Percentiles rank a stretch among this genome's conserved stretches.
These are phyloP conservation scores for Syzygium syzygioides DNA, from an alignment of 441 rosid genomes.

Conservation along the genomic window DNA sequence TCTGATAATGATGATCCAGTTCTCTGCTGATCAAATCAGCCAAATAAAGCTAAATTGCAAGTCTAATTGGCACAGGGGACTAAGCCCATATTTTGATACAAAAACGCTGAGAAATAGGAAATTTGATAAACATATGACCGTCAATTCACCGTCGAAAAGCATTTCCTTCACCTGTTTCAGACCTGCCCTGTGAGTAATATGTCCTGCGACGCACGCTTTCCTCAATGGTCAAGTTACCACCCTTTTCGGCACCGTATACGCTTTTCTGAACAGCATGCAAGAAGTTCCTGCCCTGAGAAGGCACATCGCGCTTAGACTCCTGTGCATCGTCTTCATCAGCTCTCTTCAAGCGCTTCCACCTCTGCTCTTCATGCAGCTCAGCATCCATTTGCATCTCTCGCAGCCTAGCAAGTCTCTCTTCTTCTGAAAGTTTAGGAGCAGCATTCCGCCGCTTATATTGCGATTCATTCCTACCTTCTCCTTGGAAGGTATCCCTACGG, in stretches of 20 bases:
- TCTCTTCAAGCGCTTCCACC: conserved; percentile 82
- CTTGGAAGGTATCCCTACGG: neutral
- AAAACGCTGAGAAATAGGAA: neutral
- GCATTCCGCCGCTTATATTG: conserved; percentile 29
- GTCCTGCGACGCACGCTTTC: conserved; percentile 87
- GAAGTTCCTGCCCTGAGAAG: conserved; percentile 53
- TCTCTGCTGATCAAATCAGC: neutral
- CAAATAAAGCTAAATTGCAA: neutral
- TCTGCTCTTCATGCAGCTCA: conserved; percentile 79
- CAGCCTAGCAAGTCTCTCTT: conserved; percentile 76
- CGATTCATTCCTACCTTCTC: conserved; percentile 16
- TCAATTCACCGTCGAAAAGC: conserved; percentile 56
- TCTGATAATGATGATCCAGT: neutral
- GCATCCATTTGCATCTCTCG: conserved; percentile 80
- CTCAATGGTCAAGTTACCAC: conserved; percentile 83
- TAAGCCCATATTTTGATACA: neutral
- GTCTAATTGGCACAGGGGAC: neutral
- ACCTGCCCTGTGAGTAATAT: conserved; percentile 63
- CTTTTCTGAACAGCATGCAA: conserved; percentile 75
- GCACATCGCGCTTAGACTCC: conserved; percentile 41
- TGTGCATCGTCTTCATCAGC: conserved; percentile 69
- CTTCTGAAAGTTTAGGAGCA: conserved; percentile 65
- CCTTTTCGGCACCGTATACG: conserved; percentile 80
- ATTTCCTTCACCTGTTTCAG: conserved; percentile 56
- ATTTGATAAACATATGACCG: neutral